Evolutionary conservation across 2,329 filamentous ascomycete genomes (phyloP).

Genomic region (Xylogone sp.): DNA sequence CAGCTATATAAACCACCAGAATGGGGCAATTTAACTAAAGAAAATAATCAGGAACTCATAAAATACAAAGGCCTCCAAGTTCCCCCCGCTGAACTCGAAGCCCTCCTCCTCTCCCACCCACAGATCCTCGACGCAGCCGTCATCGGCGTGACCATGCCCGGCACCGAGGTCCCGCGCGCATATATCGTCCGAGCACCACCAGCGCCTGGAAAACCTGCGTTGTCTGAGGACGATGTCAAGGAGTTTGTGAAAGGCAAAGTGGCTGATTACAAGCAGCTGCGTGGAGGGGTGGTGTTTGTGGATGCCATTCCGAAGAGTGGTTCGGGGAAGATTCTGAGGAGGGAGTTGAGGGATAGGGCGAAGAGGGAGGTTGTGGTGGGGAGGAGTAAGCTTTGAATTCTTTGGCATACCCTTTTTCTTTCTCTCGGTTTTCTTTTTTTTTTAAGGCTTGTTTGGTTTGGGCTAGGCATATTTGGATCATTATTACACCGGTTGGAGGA

Average conservation of each 20-base stretch:
- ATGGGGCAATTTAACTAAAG: no score
- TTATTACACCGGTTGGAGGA: no score
- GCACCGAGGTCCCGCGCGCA: constrained; percentile 38
- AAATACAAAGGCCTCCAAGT: constrained; percentile 44
- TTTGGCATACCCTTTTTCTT: no score
- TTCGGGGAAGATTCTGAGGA: constrained; percentile 34
- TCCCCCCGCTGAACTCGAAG: constrained; percentile 42
- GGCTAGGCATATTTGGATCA: no score
- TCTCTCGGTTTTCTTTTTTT: no score
- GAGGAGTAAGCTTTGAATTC: neutral
- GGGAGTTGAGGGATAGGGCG: constrained; percentile 27
- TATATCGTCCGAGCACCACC: constrained; percentile 33
- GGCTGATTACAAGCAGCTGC: constrained; percentile 29
- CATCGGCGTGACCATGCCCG: constrained; percentile 34
- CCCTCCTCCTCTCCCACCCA: constrained; percentile 33
- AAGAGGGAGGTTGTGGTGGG: constrained; percentile 4
- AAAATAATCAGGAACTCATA: constrained; percentile 33
- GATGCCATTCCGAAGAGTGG: constrained; percentile 33
- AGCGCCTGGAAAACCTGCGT: constrained; percentile 15
- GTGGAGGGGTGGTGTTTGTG: constrained; percentile 32
- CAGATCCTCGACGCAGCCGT: constrained; percentile 39
- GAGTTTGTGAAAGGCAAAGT: constrained; percentile 25
- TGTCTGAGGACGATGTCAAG: constrained; percentile 27
- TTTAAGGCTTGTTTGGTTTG: no score
- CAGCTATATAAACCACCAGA: no score